Conservation (phyloP, 176 grass and related monocot species). For the Raddia distichophylla region DNA sequence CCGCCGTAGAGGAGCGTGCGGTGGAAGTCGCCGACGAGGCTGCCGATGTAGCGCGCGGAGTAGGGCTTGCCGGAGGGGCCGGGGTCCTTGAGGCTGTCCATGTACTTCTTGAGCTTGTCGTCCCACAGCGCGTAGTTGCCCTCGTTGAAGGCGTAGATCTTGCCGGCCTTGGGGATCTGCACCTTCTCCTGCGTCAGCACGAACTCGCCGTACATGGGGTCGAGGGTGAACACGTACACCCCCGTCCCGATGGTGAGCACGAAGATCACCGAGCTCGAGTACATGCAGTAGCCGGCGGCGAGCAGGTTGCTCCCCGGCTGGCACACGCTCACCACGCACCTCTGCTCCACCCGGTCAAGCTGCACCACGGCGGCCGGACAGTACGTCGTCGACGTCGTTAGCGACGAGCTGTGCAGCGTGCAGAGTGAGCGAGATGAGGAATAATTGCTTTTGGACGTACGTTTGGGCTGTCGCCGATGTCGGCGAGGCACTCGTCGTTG, state of each 20-base stretch:
- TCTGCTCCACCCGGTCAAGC: conserved; percentile 73
- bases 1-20: conserved; percentile 96
- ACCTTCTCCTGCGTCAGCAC: conserved; percentile 93
- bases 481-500: conserved; percentile 89
- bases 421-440: background rate
- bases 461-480: conserved; percentile 43
- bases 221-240: conserved; percentile 94
- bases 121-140: conserved; percentile 98
- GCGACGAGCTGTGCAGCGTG: background rate
- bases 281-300: conserved; percentile 97
- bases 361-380: conserved; percentile 28
- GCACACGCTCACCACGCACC: conserved; percentile 95
- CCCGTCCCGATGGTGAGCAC: conserved; percentile 89
- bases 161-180: conserved; percentile 82
- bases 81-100: conserved; percentile 99
- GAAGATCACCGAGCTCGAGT: conserved; percentile 99
- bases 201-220: conserved; percentile 99
- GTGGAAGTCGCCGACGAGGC: conserved; percentile 98
- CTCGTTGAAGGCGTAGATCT: conserved; percentile 97
- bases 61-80: conserved; percentile 83
- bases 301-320: conserved; percentile 94
- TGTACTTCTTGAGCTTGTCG: conserved; percentile 88
- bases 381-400: background rate
- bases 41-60: conserved; percentile 97
- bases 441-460: conserved; percentile 35